Evolutionary conservation across 768 basidiomycete genomes (phyloP).

Genomic region (Pholiota microspora): DNA sequence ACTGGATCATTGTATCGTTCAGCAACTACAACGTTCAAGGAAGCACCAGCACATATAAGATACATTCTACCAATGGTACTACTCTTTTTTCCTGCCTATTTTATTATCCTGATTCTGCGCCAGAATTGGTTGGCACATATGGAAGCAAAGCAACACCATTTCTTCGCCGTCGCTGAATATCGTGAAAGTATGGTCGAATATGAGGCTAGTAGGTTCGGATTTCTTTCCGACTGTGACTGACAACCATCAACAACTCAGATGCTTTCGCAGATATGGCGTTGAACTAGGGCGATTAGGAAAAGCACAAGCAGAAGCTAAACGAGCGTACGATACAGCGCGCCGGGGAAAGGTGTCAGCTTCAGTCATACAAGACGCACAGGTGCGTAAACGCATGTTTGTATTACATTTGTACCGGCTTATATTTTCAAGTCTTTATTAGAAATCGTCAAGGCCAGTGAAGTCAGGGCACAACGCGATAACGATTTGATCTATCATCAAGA

Average conservation of each 20-base stretch:
- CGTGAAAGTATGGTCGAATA: constrained; percentile 88
- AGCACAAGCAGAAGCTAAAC: constrained; percentile 66
- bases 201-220: constrained; percentile 62
- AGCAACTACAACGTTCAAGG: constrained; percentile 42
- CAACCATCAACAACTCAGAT: constrained; percentile 12
- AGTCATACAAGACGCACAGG: constrained; percentile 80
- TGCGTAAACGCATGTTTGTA: constrained; percentile 26
- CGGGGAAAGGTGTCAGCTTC: constrained; percentile 57
- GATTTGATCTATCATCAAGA: constrained; percentile 93
- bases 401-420: constrained; percentile 8
- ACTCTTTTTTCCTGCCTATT: constrained; percentile 2
- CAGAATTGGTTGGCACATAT: constrained; percentile 83
- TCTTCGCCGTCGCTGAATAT: constrained; percentile 85
- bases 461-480: constrained; percentile 85
- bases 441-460: constrained; percentile 61
- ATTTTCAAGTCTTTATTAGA: constrained; percentile 68
- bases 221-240: background rate
- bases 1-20: constrained; percentile 64
- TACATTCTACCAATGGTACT: constrained; percentile 56
- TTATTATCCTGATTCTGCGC: background rate
- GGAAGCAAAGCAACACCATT: constrained; percentile 81
- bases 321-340: constrained; percentile 65
- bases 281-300: constrained; percentile 78
- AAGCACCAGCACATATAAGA: constrained; percentile 41
- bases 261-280: constrained; percentile 68